phyloP scores from a whole-genome alignment of 805 yeast genomes.

The Hanseniaspora pseudoguilliermondii region DNA sequence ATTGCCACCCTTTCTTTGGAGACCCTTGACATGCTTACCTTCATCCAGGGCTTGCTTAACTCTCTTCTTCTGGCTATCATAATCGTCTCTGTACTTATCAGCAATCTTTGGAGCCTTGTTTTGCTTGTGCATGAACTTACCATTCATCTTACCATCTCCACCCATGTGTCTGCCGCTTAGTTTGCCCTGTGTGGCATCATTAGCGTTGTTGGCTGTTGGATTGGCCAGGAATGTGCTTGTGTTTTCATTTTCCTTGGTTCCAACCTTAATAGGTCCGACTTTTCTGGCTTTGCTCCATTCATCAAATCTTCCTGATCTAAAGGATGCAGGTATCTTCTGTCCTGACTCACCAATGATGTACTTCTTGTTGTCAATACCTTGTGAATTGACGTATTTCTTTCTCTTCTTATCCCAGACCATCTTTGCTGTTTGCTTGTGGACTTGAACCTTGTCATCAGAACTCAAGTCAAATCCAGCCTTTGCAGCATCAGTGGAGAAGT shows the following conservation, averaged over 20 bases:
- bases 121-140: constrained; percentile 60
- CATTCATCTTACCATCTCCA: constrained; percentile 26
- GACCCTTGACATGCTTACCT: constrained; percentile 63
- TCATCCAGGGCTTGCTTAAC: constrained; percentile 66
- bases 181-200: not conserved
- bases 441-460: constrained; percentile 60
- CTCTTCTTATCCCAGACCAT: constrained; percentile 89
- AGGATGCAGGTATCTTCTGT: constrained; percentile 79
- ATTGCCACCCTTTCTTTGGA: constrained; percentile 25
- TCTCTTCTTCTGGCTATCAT: constrained; percentile 64
- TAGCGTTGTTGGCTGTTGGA: constrained; percentile 17
- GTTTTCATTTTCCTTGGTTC: constrained; percentile 36
- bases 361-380: constrained; percentile 62
- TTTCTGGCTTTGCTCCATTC: constrained; percentile 74
- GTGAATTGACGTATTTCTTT: constrained; percentile 74
- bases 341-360: constrained; percentile 93
- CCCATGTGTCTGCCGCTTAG: constrained; percentile 18
- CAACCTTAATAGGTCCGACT: constrained; percentile 40
- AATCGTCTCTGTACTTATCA: constrained; percentile 84
- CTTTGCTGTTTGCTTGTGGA: constrained; percentile 50
- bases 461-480: constrained; percentile 75
- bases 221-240: constrained; percentile 26
- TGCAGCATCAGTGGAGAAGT: constrained; percentile 76
- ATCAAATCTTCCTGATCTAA: constrained; percentile 80
- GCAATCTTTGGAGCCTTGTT: constrained; percentile 76